Percentiles rank a stretch among this genome's conserved stretches.
These are phyloP conservation scores for Suillus clintonianus DNA, from an alignment of 768 basidiomycete genomes.

Conservation along the genomic window DNA sequence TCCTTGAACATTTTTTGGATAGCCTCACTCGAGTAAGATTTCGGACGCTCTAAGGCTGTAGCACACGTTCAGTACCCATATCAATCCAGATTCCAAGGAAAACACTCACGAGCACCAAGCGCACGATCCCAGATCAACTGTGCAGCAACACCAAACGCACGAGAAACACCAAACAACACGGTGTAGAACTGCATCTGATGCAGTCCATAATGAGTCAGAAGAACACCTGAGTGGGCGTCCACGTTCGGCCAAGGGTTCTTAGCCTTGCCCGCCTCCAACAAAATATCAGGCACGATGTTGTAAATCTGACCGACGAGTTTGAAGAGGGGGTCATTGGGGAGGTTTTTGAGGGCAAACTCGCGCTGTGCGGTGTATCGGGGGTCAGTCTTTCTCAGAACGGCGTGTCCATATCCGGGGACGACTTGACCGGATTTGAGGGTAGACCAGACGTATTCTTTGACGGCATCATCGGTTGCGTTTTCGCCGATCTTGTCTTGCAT, in stretches of 20 bases:
- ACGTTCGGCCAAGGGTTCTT: slow-evolving; percentile 98
- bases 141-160: slow-evolving; percentile 86
- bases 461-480: slow-evolving; percentile 80
- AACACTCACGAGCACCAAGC: slow-evolving; percentile 79
- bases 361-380: slow-evolving; percentile 90
- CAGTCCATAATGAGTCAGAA: slow-evolving; percentile 84
- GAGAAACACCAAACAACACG: slow-evolving; percentile 95
- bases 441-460: slow-evolving; percentile 93
- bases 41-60: slow-evolving; percentile 83
- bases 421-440: slow-evolving; percentile 93
- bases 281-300: slow-evolving; percentile 84
- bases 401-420: slow-evolving; percentile 90
- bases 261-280: slow-evolving; percentile 90
- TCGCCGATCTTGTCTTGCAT: slow-evolving; percentile 91
- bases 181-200: slow-evolving; percentile 96
- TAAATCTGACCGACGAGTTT: slow-evolving; percentile 91
- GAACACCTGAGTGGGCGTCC: slow-evolving; percentile 93
- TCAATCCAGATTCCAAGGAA: not conserved
- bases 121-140: slow-evolving; percentile 95
- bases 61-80: not conserved
- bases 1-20: slow-evolving; percentile 78
- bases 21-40: slow-evolving; percentile 83
- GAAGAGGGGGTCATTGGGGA: slow-evolving; percentile 88
- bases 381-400: slow-evolving; percentile 88
- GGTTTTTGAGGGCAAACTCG: slow-evolving; percentile 84